Evolutionary conservation across 2,329 filamentous ascomycete species (phyloP), one percentile per base, ranked within the genome.

Genomic region (Diaporthe sp.): DNA sequence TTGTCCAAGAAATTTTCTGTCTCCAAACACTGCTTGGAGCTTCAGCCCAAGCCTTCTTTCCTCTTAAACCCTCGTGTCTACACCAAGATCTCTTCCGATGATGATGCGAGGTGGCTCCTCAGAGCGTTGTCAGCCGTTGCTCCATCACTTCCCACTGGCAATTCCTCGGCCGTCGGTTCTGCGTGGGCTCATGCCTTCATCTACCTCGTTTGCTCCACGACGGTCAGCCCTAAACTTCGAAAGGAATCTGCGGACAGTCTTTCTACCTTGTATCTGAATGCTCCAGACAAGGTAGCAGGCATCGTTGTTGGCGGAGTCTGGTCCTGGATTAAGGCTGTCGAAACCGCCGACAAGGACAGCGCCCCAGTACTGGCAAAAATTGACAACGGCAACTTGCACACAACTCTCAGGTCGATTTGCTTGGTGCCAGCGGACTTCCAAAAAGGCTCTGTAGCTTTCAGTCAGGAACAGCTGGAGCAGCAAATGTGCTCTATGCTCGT

Each of bases 131-230:
- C 90, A 22, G 90, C 92, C 37, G 85, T 93, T 22, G 89, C 92
- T 22, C 82, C 87, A 22, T 86, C 88, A 25, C 82, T 95, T 4
- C 84, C 86, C 17, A 86, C 89, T 39, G 85, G 88, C 17, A 82
- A 86, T 5, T 80, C 83, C 9, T 85, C 86, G 19, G 85, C 90
- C 13, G 86, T 90, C n/a, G 88, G 89, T 76, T 84, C 90, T 72
- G 91, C 92, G 22, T 99, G 96, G 97, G 92, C 94, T 19, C 94
- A 98, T 80, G 92, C 94, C 2, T 90, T 96, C 75, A 92, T 98
- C n/a, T 97, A 94, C 82, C 86, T 94, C 22, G 90, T 96, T 61
- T 92, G 92, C 61, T 92, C 93, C 1, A 85, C 90, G 19, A 86
- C 83, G 17, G 86, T 94, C 28, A 87, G 93, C 17, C 87, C 92